Evolutionary conservation across 257 asterid genomes (phyloP).

Genomic region (Fraxinus cuspidata): DNA sequence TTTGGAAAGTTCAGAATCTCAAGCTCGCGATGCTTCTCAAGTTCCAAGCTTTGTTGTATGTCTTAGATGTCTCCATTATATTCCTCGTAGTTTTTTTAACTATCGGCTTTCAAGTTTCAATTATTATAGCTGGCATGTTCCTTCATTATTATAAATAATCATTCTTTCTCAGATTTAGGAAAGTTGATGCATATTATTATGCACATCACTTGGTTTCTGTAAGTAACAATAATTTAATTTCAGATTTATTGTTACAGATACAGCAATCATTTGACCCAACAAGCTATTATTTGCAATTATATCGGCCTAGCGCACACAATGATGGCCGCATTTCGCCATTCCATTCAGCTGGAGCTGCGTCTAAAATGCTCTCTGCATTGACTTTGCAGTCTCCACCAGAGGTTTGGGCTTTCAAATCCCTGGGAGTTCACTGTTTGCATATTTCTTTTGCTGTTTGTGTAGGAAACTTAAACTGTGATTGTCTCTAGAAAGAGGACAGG

Average conservation of each 20-base stretch:
- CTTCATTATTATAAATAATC: neutral
- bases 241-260: constrained; percentile 42
- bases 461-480: constrained; percentile 9
- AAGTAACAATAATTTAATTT: neutral
- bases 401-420: constrained; percentile 48
- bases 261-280: constrained; percentile 85
- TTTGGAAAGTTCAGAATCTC: constrained; percentile 68
- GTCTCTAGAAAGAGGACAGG: neutral
- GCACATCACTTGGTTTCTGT: constrained; percentile 1
- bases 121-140: neutral
- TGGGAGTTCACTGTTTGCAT: neutral
- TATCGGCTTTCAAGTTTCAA: constrained; percentile 12
- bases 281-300: constrained; percentile 73
- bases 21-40: constrained; percentile 70
- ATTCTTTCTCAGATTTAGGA: neutral
- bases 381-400: constrained; percentile 79
- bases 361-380: constrained; percentile 67
- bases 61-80: constrained; percentile 24
- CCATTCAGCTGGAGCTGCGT: constrained; percentile 60
- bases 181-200: constrained; percentile 19
- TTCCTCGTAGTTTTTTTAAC: constrained; percentile 11
- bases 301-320: constrained; percentile 62
- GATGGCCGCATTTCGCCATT: constrained; percentile 85
- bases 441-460: constrained; percentile 8
- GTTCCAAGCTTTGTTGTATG: constrained; percentile 73